Evolutionary conservation across 192 early-diverging fungal species (phyloP).

Genomic region (Mortierella claussenii): DNA sequence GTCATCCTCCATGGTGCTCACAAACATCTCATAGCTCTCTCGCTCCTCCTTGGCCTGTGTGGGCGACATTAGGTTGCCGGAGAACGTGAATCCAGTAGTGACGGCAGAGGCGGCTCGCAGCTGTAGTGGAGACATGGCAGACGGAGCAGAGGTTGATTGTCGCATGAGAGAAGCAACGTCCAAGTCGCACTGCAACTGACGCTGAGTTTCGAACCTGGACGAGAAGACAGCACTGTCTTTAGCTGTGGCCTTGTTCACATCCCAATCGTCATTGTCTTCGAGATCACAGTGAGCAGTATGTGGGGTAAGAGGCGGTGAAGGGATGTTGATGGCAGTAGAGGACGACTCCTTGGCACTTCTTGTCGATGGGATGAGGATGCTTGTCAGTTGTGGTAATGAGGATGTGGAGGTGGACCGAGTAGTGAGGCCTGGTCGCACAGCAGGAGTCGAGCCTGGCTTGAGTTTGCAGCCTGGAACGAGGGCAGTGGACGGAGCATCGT

Average conservation of each 20-base stretch:
- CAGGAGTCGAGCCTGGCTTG: background rate
- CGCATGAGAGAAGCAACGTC: background rate
- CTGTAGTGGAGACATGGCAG: constrained; percentile 28
- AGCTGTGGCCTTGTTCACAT: no score
- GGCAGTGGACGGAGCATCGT: no score
- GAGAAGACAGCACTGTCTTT: constrained; percentile 14
- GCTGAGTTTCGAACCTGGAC: constrained; percentile 8
- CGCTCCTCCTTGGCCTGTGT: constrained; percentile 17
- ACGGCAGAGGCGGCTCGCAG: background rate
- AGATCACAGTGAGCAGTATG: background rate
- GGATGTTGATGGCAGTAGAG: constrained; percentile 21
- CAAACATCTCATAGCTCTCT: constrained; percentile 42
- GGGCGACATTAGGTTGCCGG: constrained; percentile 20
- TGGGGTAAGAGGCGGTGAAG: constrained; percentile 36
- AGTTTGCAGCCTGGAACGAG: constrained; percentile 21
- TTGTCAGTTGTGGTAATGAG: constrained; percentile 10
- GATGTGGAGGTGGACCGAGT: constrained; percentile 33
- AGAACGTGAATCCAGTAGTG: constrained; percentile 36
- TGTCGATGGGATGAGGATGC: background rate
- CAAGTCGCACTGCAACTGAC: background rate
- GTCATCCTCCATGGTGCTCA: constrained; percentile 39
- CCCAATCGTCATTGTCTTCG: background rate
- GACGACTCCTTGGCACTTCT: background rate
- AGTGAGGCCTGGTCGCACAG: constrained; percentile 3
- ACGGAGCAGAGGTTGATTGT: constrained; percentile 27